A percentile compares a stretch with the other conserved stretches of the same genome.
These are phyloP conservation scores for Jacaranda mimosifolia DNA, from an alignment of 257 asterid genomes.

Conservation along the genomic window DNA sequence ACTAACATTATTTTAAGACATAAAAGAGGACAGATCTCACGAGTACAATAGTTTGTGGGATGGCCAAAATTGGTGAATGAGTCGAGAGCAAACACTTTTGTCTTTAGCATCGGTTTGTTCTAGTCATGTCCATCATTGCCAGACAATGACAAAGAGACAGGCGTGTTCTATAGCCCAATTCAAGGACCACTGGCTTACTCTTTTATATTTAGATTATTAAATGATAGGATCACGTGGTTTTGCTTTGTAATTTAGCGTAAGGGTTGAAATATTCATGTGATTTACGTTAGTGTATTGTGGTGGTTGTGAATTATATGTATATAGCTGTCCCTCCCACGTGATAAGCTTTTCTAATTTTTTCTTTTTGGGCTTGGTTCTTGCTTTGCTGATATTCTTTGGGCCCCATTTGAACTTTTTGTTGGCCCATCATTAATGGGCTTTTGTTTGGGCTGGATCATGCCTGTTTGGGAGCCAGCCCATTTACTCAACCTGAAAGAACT, in stretches of 20 bases:
- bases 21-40: no score
- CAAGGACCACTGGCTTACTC: constrained; percentile 21
- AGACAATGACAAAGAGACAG: constrained; percentile 14
- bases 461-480: not conserved
- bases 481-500: not conserved
- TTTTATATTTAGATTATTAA: constrained; percentile 1
- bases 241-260: constrained; percentile 35
- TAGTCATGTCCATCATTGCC: not conserved
- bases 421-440: not conserved
- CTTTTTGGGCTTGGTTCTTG: not conserved
- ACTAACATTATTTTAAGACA: no score
- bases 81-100: constrained; percentile 14
- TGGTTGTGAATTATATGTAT: not conserved
- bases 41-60: not conserved
- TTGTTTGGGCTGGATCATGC: no score
- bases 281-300: constrained; percentile 25
- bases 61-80: constrained; percentile 6
- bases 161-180: not conserved
- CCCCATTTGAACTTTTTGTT: not conserved
- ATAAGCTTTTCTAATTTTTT: constrained; percentile 29
- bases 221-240: constrained; percentile 36
- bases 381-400: not conserved
- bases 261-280: constrained; percentile 28
- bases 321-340: constrained; percentile 29
- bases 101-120: constrained; percentile 10